Conservation (phyloP, 1,139 yeast species). For the Sugiyamaella japonica region DNA sequence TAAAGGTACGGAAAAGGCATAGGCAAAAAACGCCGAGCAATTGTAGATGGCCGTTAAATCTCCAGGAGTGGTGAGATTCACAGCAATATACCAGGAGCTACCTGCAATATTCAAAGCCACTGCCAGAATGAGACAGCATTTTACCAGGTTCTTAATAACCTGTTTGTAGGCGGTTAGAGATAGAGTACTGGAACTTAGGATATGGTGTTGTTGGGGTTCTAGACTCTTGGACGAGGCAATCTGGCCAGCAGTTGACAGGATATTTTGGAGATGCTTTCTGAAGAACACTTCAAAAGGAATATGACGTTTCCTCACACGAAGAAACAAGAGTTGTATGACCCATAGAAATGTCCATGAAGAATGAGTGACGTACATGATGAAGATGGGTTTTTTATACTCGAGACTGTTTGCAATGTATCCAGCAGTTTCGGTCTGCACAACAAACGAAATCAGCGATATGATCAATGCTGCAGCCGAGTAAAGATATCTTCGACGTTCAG, state of each 20-base stretch:
- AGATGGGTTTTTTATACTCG: constrained; percentile 67
- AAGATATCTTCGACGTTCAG: constrained; percentile 15
- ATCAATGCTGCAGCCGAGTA: constrained; percentile 56
- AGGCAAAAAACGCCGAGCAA: constrained; percentile 86
- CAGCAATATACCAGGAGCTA: constrained; percentile 82
- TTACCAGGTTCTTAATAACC: constrained; percentile 49
- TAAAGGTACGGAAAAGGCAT: constrained; percentile 77
- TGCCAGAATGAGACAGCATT: constrained; percentile 50
- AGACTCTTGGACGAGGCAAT: constrained; percentile 23
- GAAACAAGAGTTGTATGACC: constrained; percentile 60
- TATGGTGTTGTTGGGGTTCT: constrained; percentile 1
- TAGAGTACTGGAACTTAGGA: not conserved
- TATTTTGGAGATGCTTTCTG: constrained; percentile 52
- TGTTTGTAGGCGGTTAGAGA: constrained; percentile 33
- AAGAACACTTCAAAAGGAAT: constrained; percentile 45
- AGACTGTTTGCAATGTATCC: constrained; percentile 61
- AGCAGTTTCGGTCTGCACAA: constrained; percentile 77
- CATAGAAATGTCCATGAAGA: constrained; percentile 76
- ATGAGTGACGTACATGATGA: constrained; percentile 69
- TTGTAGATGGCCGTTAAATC: constrained; percentile 90
- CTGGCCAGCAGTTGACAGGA: constrained; percentile 49
- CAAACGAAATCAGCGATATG: constrained; percentile 64
- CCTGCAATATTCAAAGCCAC: constrained; percentile 73
- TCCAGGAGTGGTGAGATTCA: constrained; percentile 76
- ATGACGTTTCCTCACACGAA: constrained; percentile 37